These are phyloP conservation scores for Candida krabiensis DNA, from an alignment of 805 yeast species.

Conservation along the genomic window DNA sequence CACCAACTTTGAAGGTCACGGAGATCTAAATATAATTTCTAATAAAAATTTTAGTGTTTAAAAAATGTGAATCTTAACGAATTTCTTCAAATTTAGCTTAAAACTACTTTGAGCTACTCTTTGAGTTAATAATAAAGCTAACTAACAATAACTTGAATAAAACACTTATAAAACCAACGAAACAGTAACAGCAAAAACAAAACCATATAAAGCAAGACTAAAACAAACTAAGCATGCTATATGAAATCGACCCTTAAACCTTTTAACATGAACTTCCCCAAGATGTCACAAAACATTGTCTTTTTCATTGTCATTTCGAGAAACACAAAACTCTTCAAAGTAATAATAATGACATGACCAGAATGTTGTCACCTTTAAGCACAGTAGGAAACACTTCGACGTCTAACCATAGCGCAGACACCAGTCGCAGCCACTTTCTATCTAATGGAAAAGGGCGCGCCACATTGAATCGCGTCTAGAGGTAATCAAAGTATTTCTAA, in stretches of 20 bases:
- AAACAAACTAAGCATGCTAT: constrained; percentile 8
- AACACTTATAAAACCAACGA: constrained; percentile 5
- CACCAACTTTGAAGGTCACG: constrained; percentile 83
- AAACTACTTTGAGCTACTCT: no score
- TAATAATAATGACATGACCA: no score
- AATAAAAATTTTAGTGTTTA: neutral
- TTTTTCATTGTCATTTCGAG: no score
- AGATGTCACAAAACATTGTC: neutral
- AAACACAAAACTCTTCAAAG: no score
- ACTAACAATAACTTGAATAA: constrained; percentile 5
- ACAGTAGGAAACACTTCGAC: no score
- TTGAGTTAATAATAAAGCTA: no score
- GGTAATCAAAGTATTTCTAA: neutral
- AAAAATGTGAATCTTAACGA: neutral
- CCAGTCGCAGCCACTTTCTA: constrained; percentile 24
- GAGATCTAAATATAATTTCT: constrained; percentile 25
- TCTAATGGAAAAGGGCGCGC: constrained; percentile 23
- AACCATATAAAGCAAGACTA: constrained; percentile 7
- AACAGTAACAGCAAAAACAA: constrained; percentile 2
- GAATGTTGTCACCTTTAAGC: no score
- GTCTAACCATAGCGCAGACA: constrained; percentile 23
- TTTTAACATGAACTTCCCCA: neutral
- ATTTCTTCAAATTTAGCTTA: neutral
- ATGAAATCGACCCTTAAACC: neutral
- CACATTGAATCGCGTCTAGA: constrained; percentile 30